Evolutionary conservation across 2,329 filamentous ascomycete species (phyloP).

Genomic region (Monilinia vaccinii-corymbosi): DNA sequence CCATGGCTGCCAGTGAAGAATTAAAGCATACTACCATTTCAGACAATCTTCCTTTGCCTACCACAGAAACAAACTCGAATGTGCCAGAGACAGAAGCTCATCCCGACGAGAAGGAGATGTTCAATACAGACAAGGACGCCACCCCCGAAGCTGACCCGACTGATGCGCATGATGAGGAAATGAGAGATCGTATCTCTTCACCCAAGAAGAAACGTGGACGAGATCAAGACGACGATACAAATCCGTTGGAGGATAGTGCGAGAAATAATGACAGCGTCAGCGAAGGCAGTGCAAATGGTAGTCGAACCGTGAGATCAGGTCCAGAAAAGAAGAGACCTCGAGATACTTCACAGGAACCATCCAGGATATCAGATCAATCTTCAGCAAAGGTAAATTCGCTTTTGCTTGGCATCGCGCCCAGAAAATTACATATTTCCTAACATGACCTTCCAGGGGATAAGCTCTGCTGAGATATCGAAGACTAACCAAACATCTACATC

Average conservation of each 20-base stretch:
- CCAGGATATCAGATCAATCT: constrained; percentile 21
- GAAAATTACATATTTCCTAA: neutral
- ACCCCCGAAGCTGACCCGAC: constrained; percentile 31
- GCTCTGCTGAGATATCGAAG: constrained; percentile 4
- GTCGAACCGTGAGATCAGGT: constrained; percentile 37
- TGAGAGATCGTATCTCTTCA: constrained; percentile 44
- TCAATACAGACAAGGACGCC: constrained; percentile 16
- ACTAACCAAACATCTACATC: constrained; percentile 6
- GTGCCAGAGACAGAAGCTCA: constrained; percentile 22
- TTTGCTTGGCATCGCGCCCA: neutral
- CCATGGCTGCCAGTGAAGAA: constrained; percentile 53
- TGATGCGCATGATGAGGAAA: constrained; percentile 32
- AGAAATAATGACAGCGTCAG: constrained; percentile 32
- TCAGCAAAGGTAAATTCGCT: constrained; percentile 17
- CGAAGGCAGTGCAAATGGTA: constrained; percentile 32
- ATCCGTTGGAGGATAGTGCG: constrained; percentile 30
- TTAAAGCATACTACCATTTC: constrained; percentile 56
- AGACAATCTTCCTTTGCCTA: constrained; percentile 35
- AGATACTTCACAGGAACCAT: constrained; percentile 32
- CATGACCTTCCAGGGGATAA: constrained; percentile 11
- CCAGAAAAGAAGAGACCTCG: constrained; percentile 58
- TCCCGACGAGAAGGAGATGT: constrained; percentile 26
- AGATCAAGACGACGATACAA: constrained; percentile 37
- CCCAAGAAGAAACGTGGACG: constrained; percentile 55
- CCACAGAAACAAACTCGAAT: constrained; percentile 42